Evolutionary conservation across 768 basidiomycete genomes (phyloP).

Genomic region (Phaffia tasmanica): DNA sequence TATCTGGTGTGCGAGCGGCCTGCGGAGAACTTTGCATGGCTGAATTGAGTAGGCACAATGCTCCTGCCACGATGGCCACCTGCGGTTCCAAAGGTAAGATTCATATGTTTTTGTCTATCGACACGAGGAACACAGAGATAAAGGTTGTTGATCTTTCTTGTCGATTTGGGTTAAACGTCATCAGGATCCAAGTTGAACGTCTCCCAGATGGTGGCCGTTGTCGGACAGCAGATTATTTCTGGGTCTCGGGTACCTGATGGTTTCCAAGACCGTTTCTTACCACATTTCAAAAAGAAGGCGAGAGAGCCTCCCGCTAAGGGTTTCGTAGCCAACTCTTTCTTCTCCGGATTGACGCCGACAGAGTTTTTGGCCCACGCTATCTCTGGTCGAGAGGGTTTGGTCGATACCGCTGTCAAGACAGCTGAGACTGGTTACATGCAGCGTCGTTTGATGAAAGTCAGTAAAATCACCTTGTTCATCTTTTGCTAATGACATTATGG

Average conservation of each 20-base stretch:
- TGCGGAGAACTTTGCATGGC: constrained; percentile 97
- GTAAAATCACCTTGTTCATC: not conserved
- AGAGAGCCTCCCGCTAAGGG: constrained; percentile 94
- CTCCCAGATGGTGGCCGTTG: constrained; percentile 99
- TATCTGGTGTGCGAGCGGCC: constrained; percentile 90
- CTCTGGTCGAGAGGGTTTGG: constrained; percentile 92
- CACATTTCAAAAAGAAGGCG: constrained; percentile 95
- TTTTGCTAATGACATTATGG: not conserved
- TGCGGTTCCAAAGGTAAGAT: constrained; percentile 89
- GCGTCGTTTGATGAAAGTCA: constrained; percentile 83
- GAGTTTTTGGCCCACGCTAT: constrained; percentile 99
- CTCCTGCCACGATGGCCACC: constrained; percentile 96
- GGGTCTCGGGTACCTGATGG: constrained; percentile 97
- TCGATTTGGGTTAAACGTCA: constrained; percentile 25
- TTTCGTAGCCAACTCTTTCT: constrained; percentile 96
- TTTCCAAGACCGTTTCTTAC: constrained; percentile 97
- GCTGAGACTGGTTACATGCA: constrained; percentile 99
- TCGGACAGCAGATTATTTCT: constrained; percentile 96
- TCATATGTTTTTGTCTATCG: not conserved
- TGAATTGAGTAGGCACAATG: constrained; percentile 93
- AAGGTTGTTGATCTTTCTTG: not conserved
- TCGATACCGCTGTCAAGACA: constrained; percentile 99
- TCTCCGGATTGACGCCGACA: constrained; percentile 75
- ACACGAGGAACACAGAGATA: not conserved
- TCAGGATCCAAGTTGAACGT: constrained; percentile 96